Percentiles rank a stretch among this genome's conserved stretches.
These are phyloP conservation scores for Wickerhamomyces canadensis DNA, from an alignment of 805 yeast species.

Conservation along the genomic window DNA sequence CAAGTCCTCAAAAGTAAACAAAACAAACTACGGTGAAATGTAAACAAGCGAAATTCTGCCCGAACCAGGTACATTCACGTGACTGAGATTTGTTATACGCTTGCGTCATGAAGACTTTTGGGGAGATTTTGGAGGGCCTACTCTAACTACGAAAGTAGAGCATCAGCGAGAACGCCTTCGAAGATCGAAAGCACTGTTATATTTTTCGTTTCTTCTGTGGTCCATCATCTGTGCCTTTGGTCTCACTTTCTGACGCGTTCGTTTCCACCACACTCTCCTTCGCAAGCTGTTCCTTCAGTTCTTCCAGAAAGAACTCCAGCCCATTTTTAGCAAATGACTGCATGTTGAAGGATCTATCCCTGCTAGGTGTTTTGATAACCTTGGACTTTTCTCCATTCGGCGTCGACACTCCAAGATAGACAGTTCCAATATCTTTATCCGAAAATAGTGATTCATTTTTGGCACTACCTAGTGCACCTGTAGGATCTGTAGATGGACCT, in stretches of 20 bases:
- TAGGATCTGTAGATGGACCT: constrained; percentile 48
- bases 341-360: constrained; percentile 66
- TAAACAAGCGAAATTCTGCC: not conserved
- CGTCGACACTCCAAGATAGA: constrained; percentile 65
- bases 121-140: no score
- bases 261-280: no score
- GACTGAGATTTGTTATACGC: no score
- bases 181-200: no score
- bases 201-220: no score
- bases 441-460: constrained; percentile 19
- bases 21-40: not conserved
- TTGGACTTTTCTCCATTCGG: constrained; percentile 51
- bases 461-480: constrained; percentile 29
- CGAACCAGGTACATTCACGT: not conserved
- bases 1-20: no score
- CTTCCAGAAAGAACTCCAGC: constrained; percentile 48
- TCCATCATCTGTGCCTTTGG: no score
- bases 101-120: no score
- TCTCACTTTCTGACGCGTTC: no score
- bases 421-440: constrained; percentile 52
- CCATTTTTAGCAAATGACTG: constrained; percentile 67
- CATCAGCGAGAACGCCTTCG: no score
- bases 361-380: constrained; percentile 37
- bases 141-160: no score
- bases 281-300: no score